phyloP scores from a whole-genome alignment of 2,329 filamentous ascomycete genomes.

The Immersiporthe knoxdaviesiana region DNA sequence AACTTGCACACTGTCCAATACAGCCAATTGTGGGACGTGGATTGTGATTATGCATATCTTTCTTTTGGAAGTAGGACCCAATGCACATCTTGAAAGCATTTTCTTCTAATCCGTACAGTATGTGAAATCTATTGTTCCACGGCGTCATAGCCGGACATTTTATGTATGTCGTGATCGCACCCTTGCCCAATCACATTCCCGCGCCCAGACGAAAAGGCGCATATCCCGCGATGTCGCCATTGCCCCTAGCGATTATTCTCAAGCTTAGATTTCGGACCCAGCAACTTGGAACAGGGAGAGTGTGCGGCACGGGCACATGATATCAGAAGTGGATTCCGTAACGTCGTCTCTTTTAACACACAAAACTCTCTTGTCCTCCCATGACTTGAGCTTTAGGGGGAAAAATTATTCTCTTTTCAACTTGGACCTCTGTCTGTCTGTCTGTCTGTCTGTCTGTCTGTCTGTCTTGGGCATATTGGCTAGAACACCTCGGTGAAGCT shows the following conservation, averaged over 20 bases:
- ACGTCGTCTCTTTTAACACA: neutral
- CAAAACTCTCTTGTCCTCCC: neutral
- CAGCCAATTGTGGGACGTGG: neutral
- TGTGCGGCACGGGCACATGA: neutral
- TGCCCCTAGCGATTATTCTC: slow-evolving; percentile 27
- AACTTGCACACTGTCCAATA: no score
- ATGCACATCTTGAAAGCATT: neutral
- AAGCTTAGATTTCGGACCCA: slow-evolving; percentile 2
- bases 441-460: neutral
- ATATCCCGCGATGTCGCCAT: slow-evolving; percentile 27
- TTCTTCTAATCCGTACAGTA: no score
- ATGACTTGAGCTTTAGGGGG: neutral
- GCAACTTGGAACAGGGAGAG: neutral
- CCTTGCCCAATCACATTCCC: slow-evolving; percentile 21
- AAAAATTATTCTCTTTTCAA: neutral
- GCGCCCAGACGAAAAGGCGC: neutral
- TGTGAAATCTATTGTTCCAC: neutral
- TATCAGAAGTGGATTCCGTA: neutral
- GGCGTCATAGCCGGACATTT: neutral
- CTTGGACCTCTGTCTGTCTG: neutral
- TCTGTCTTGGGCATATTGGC: neutral
- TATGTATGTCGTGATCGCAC: slow-evolving; percentile 16
- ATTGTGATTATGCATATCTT: neutral
- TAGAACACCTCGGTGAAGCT: neutral
- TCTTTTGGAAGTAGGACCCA: neutral